Percentiles rank a stretch among this genome's conserved stretches.
phyloP scores from a whole-genome alignment of 2,329 filamentous ascomycete species.

The Epichloe sibirici region DNA sequence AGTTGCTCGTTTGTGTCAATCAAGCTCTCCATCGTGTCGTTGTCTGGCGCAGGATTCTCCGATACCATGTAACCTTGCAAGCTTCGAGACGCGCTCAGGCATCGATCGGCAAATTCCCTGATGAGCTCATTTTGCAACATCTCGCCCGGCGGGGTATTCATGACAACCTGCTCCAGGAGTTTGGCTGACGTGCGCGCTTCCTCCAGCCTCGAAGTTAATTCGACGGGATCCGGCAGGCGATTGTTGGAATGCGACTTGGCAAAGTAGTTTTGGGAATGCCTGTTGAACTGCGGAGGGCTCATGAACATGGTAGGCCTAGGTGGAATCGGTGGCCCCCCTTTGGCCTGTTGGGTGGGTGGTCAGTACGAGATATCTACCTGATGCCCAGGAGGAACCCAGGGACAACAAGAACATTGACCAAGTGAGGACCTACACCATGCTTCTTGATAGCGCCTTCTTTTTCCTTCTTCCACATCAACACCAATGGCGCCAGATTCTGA shows the following conservation, averaged over 20 bases:
- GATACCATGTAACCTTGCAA: constrained; percentile 78
- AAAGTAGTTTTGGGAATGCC: constrained; percentile 45
- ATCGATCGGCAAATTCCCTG: constrained; percentile 82
- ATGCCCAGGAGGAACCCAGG: background rate
- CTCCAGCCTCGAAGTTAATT: constrained; percentile 73
- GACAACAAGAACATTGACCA: background rate
- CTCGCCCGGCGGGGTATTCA: constrained; percentile 68
- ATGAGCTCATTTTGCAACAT: constrained; percentile 76
- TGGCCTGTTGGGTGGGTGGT: constrained; percentile 9
- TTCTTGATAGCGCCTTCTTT: constrained; percentile 52
- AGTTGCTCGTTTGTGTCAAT: constrained; percentile 94
- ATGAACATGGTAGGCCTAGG: constrained; percentile 7
- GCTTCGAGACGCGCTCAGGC: constrained; percentile 65
- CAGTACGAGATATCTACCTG: background rate
- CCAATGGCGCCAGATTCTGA: constrained; percentile 55
- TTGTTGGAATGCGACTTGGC: constrained; percentile 36
- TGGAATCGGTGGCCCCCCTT: constrained; percentile 6
- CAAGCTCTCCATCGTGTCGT: constrained; percentile 83
- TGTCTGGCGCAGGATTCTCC: constrained; percentile 70
- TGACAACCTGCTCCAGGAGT: constrained; percentile 81
- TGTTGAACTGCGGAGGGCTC: constrained; percentile 13
- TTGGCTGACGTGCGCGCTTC: constrained; percentile 86
- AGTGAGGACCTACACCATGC: constrained; percentile 29
- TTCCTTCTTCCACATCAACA: constrained; percentile 84
- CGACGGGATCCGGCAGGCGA: constrained; percentile 53